These are phyloP conservation scores for Primulina tabacum DNA, from an alignment of 257 asterid genomes.

Conservation along the genomic window DNA sequence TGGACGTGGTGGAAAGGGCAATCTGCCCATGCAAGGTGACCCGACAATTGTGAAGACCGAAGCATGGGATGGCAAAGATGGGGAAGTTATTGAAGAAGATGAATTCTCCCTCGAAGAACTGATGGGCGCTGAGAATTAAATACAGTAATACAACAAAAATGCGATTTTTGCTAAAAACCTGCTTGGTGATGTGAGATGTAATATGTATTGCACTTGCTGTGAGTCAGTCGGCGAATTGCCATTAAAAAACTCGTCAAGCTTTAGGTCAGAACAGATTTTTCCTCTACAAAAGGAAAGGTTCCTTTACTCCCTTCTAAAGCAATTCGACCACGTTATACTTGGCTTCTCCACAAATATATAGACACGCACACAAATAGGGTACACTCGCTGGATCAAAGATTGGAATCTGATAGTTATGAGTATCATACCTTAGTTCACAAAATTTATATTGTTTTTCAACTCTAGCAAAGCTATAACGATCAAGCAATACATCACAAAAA, in stretches of 20 bases:
- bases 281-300: not conserved
- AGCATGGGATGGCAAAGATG: slow-evolving; percentile 95
- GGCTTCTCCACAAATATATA: not conserved
- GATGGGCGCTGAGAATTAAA: slow-evolving; percentile 77
- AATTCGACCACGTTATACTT: not conserved
- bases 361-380: not conserved
- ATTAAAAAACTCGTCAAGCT: not conserved
- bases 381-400: not conserved
- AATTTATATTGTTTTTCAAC: not conserved
- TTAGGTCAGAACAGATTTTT: not conserved
- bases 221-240: not conserved
- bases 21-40: slow-evolving; percentile 47
- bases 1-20: slow-evolving; percentile 87
- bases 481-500: too few relatives aligned
- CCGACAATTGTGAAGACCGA: slow-evolving; percentile 62
- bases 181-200: not conserved
- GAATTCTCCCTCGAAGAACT: slow-evolving; percentile 95
- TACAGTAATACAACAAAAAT: slow-evolving; percentile 22
- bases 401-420: too few relatives aligned
- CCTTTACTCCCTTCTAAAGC: not conserved
- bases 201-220: not conserved
- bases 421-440: not conserved
- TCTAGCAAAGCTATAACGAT: not conserved
- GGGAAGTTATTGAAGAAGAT: slow-evolving; percentile 81
- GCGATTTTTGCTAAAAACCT: not conserved